A percentile compares a stretch with the other conserved stretches of the same genome.
phyloP scores from a whole-genome alignment of 495 filamentous ascomycete species.

The Penicillium canariense region DNA sequence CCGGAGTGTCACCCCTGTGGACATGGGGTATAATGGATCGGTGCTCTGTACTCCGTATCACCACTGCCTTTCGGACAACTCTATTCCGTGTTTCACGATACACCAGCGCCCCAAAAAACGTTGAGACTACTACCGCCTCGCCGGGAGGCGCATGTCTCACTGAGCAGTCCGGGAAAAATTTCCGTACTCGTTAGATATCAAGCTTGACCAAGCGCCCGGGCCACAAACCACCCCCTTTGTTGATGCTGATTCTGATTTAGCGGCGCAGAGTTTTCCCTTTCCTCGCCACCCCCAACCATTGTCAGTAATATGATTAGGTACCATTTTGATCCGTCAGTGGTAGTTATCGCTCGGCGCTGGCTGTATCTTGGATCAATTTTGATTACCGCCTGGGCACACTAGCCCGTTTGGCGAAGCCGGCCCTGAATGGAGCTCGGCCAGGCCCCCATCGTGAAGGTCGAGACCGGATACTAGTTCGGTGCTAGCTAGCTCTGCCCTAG shows the following conservation, averaged over 20 bases:
- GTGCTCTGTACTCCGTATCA: background rate
- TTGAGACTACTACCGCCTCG: constrained; percentile 11
- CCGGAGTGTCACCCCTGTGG: background rate
- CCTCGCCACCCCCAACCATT: constrained; percentile 9
- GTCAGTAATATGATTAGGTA: background rate
- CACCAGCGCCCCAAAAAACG: constrained; percentile 1
- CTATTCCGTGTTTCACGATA: constrained; percentile 18
- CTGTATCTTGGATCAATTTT: constrained; percentile 7
- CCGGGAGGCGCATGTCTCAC: constrained; percentile 19
- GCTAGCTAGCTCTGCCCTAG: background rate
- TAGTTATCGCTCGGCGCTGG: background rate
- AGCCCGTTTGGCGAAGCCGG: constrained; percentile 20
- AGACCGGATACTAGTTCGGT: constrained; percentile 1
- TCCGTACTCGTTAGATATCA: background rate
- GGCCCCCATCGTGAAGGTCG: constrained; percentile 12
- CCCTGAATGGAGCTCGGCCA: background rate
- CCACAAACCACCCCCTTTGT: background rate
- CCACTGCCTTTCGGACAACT: constrained; percentile 5
- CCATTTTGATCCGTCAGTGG: background rate
- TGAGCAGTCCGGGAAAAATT: background rate
- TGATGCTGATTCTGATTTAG: background rate
- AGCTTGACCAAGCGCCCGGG: background rate
- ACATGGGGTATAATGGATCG: background rate
- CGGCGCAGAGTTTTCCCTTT: constrained; percentile 14
- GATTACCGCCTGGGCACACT: constrained; percentile 7